Evolutionary conservation across 2,329 filamentous ascomycete genomes (phyloP), one percentile per base, ranked within the genome.

Genomic region (Ceratocystis cubensis): DNA sequence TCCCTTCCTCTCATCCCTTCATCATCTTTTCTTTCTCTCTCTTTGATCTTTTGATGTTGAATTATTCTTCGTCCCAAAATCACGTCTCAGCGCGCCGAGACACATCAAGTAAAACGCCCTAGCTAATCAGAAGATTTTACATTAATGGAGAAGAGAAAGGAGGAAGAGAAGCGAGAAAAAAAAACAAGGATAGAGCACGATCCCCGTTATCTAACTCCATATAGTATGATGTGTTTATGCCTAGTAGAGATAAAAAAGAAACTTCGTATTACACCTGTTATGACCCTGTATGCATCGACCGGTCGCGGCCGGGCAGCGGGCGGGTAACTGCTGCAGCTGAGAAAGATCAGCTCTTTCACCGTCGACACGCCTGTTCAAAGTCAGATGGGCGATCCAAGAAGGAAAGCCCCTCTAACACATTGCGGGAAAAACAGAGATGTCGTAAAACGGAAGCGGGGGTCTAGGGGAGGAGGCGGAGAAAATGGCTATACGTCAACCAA

Each of bases 281-380:
- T 33, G 30, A 33, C 30, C 30, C 30, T 33, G 30, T 33, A 7
- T 33, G 6, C 48, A 53, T n/a, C 48, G 2, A 22, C n/a, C 48
- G 48, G 20, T 53, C 37, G 28, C 53, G 28, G 53, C 53, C 28
- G 28, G 53, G 53, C 28, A 15, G 53, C 53, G 53, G 28, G 25
- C 53, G 53, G 53, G 28, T 57, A 57, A n/a, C 53, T 33, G 28
- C 53, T 57, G 53, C 22, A 57, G 53, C 53, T 57, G 53, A 57
- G 15, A n/a, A 15, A 57, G 22, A 30, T 57, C 53, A 57, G 53
- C 53, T 57, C 30, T 30, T 57, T 33, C 25, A 22, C 28, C 53
- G 28, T 41, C 37, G 13, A 41, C 37, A 41, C 28, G 28, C 28
- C 28, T 57, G 53, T 41, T 13, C 13, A 15, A 41, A 41, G 37